A percentile compares a stretch with the other conserved stretches of the same genome.
Evolutionary conservation across 2,329 filamentous ascomycete species (phyloP).

Genomic region (Juglanconis juglandina): DNA sequence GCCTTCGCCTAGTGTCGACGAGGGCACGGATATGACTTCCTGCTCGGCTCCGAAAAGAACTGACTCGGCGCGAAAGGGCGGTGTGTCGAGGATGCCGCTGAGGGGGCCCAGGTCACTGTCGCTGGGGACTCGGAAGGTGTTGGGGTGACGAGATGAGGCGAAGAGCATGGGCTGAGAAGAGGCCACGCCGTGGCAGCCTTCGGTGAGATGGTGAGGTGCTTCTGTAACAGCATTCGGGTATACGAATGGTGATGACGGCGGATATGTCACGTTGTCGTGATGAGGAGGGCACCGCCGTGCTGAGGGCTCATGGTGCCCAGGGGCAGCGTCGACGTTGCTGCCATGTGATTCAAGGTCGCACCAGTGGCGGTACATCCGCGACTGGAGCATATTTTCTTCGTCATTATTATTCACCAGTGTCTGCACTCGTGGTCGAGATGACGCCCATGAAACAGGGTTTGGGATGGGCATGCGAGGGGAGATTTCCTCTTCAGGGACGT

Average conservation of each 20-base stretch:
- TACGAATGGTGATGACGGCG: background rate
- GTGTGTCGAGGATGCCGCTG: background rate
- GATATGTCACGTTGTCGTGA: background rate
- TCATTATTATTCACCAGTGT: background rate
- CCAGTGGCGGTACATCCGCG: background rate
- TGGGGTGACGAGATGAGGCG: background rate
- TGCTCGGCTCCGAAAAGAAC: background rate
- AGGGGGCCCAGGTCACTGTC: background rate
- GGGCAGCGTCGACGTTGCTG: background rate
- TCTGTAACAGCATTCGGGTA: background rate
- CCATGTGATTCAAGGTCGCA: background rate
- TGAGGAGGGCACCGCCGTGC: background rate
- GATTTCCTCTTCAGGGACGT: background rate
- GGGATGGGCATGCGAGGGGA: conserved; percentile 11
- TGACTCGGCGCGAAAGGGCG: background rate
- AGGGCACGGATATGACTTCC: background rate
- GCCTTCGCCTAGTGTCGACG: background rate
- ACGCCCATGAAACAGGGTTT: background rate
- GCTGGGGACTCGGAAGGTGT: background rate
- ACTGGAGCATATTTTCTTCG: background rate
- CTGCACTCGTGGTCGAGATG: background rate
- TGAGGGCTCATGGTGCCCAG: background rate
- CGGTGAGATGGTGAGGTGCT: background rate
- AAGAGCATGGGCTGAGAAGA: background rate
- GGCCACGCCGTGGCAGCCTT: background rate